Conservation (phyloP, 1,284 basidiomycete species). For the Coriolopsis trogii region DNA sequence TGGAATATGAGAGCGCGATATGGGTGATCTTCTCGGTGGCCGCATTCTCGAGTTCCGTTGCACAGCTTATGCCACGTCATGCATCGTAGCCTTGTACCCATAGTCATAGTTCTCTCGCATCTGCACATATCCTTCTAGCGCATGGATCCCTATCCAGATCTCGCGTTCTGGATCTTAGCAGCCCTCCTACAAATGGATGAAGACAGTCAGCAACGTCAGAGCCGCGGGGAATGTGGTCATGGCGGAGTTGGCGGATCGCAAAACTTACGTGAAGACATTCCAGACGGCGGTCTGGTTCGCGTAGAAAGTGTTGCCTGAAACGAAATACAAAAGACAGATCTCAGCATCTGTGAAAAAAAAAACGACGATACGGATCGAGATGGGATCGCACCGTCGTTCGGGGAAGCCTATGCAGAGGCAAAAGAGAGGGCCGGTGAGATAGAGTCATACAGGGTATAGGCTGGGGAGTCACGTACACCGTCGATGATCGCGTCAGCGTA, state of each 20-base stretch:
- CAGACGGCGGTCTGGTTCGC: conserved; percentile 55
- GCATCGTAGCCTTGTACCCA: background rate
- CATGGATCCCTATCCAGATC: conserved; percentile 24
- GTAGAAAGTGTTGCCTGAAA: conserved; percentile 45
- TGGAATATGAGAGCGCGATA: background rate
- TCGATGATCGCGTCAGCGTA: conserved; percentile 54
- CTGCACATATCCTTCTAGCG: conserved; percentile 8
- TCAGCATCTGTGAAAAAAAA: conserved; percentile 2
- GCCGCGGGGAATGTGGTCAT: conserved; percentile 2
- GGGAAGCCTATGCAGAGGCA: conserved; percentile 42
- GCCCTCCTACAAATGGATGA: conserved; percentile 26
- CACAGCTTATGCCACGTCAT: conserved; percentile 17
- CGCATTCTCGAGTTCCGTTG: background rate
- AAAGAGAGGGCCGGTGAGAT: conserved; percentile 12
- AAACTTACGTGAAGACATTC: conserved; percentile 51
- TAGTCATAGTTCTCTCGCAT: background rate
- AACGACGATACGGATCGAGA: conserved; percentile 12
- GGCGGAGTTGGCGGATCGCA: background rate
- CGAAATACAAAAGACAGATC: conserved; percentile 16
- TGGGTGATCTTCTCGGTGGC: no score
- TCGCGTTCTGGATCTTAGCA: conserved; percentile 40
- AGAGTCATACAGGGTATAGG: conserved; percentile 5
- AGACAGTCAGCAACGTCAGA: conserved; percentile 4
- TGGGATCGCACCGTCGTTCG: conserved; percentile 50
- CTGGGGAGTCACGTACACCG: conserved; percentile 36